Evolutionary conservation across 129 eudicot genomes (phyloP), one percentile per base, ranked within the genome.

Genomic region (Oenanthe sinensis): DNA sequence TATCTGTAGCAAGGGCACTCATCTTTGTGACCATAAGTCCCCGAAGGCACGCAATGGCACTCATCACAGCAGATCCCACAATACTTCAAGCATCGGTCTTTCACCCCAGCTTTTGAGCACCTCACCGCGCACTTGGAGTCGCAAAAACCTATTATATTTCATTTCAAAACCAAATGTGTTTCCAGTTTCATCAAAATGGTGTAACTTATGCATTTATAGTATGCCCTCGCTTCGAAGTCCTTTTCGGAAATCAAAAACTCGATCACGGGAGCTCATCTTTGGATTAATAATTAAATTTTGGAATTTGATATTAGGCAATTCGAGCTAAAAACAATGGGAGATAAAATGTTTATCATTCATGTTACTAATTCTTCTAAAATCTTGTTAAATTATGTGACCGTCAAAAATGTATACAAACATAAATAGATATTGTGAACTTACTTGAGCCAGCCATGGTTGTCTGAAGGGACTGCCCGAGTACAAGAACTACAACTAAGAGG

Each of bases 1-100:
- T 93, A 90, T 78, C 90, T 80, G 47, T 93, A 93, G 46, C 98
- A 93, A 78, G 97, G 94, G 82, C 98, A 93, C 74, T 93, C 92
- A 65, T 87, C 82, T 77, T 89, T 93, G 86, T 90, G 62, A 10
- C 92, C 98, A 14, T 71, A 90, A 24, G 97, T 92, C 9, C 96
- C 97, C 2, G 92, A 90, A 67, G 98, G 98, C 82, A 93, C 94
- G 76, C 98, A 93, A 0, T 89, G 44, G 88, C 98, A 90, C 52
- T 87, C 84, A 62, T 83, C 82, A 8, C 98, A 93, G 67, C 98
- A 90, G 22, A 90, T 85, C n/a, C 94, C 96, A 30, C 96, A 90
- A 71, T 90, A 90, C 81, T 89, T 86, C 75, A 93, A 42, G 81
- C 97, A 93, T 75, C 91, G 85, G 22, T 93, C 90, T 49, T 86